A percentile compares a stretch with the other conserved stretches of the same genome.
Conservation (phyloP, 108 stramenopile species). For the Nannochloropsis gaditana region DNA sequence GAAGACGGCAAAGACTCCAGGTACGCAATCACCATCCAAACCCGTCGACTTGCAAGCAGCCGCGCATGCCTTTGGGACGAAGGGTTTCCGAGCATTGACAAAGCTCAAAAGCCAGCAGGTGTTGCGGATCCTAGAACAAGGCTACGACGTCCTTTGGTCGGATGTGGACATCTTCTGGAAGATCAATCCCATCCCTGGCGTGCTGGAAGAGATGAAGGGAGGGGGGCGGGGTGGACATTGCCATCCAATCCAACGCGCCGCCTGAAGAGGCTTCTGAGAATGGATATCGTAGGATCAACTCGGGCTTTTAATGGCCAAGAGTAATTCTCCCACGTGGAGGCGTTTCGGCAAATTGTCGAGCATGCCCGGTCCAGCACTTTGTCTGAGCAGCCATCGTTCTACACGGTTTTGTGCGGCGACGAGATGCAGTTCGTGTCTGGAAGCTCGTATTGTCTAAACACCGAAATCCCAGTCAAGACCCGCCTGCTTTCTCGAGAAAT, state of each 20-base stretch:
- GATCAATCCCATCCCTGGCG: not conserved
- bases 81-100: not conserved
- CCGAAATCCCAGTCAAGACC: not conserved
- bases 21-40: not conserved
- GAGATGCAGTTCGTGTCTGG: not conserved
- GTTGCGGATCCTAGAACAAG: slow-evolving; percentile 16
- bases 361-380: not conserved
- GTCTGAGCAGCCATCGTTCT: not conserved
- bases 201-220: not conserved
- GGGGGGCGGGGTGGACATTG: not conserved
- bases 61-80: slow-evolving; percentile 6
- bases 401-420: not conserved
- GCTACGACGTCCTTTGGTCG: slow-evolving; percentile 1
- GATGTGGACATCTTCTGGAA: slow-evolving; percentile 15
- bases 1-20: not conserved
- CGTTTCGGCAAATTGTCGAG: slow-evolving; percentile 13
- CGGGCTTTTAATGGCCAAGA: not conserved
- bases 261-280: not conserved
- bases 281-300: not conserved
- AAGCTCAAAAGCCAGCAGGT: slow-evolving; percentile 18
- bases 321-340: not conserved
- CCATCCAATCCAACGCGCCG: not conserved
- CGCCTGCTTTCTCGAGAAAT: not conserved
- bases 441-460: not conserved
- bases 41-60: not conserved